phyloP scores from a whole-genome alignment of 306 rosid genomes.

The Argentina anserina region DNA sequence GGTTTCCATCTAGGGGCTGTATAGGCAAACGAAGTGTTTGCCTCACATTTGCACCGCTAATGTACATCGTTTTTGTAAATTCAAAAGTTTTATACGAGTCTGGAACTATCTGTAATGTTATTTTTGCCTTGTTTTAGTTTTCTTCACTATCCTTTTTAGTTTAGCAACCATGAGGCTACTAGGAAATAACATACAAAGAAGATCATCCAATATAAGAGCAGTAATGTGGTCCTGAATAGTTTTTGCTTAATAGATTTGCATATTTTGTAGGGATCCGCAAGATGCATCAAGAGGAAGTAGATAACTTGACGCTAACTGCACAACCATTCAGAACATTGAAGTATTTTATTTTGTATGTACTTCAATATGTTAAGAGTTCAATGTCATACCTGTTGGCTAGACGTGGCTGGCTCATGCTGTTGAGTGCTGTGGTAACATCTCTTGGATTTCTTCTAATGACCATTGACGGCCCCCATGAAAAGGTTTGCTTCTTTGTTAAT shows the following conservation, averaged over 20 bases:
- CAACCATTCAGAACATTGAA: constrained; percentile 85
- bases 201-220: not conserved
- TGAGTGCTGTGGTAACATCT: constrained; percentile 42
- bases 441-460: constrained; percentile 61
- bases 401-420: constrained; percentile 91
- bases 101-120: not conserved
- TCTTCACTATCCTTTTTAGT: not conserved
- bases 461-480: constrained; percentile 68
- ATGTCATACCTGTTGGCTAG: constrained; percentile 54
- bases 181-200: not conserved
- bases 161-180: not conserved
- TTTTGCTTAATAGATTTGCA: constrained; percentile 24
- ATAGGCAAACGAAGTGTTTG: not conserved
- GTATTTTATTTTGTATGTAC: constrained; percentile 64
- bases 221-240: not conserved
- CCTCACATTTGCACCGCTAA: not conserved
- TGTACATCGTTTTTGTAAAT: not conserved
- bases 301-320: constrained; percentile 67
- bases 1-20: constrained; percentile 1
- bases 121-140: not conserved
- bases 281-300: constrained; percentile 61
- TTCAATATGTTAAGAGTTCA: constrained; percentile 54
- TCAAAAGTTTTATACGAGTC: not conserved
- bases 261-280: constrained; percentile 51
- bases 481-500: constrained; percentile 42